These are phyloP conservation scores for Penicillium sp. DNA, from an alignment of 2,329 filamentous ascomycete genomes.

Conservation along the genomic window DNA sequence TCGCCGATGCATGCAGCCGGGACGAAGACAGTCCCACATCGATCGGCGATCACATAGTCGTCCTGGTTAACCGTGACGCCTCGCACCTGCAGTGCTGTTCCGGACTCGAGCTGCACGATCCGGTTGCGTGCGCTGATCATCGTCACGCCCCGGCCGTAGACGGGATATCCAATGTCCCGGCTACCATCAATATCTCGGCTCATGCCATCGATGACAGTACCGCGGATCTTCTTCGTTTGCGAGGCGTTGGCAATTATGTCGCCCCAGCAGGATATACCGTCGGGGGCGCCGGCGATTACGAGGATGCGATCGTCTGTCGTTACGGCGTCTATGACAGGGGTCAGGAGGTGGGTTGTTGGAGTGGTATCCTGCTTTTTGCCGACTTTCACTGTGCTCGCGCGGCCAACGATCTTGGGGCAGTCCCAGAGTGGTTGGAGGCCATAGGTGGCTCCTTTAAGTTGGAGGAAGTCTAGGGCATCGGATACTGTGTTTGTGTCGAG, in stretches of 20 bases:
- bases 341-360: constrained; percentile 19
- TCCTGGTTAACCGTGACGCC: constrained; percentile 21
- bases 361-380: constrained; percentile 13
- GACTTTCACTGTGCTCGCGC: constrained; percentile 27
- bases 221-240: constrained; percentile 30
- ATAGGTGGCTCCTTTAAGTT: constrained; percentile 26
- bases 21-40: constrained; percentile 24
- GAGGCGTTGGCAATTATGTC: constrained; percentile 30
- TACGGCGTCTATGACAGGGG: constrained; percentile 23
- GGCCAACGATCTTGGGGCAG: constrained; percentile 28
- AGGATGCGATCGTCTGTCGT: constrained; percentile 25
- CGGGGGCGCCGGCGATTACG: constrained; percentile 23
- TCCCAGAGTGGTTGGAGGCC: constrained; percentile 27
- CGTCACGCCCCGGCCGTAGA: constrained; percentile 37
- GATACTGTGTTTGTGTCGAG: constrained; percentile 31
- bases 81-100: constrained; percentile 25
- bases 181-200: constrained; percentile 40
- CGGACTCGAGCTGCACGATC: constrained; percentile 38
- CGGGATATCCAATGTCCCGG: constrained; percentile 37
- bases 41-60: constrained; percentile 28
- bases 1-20: constrained; percentile 20
- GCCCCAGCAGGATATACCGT: constrained; percentile 29
- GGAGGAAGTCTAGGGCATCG: constrained; percentile 28
- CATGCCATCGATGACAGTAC: constrained; percentile 39
- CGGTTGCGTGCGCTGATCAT: constrained; percentile 40